phyloP scores from a whole-genome alignment of 31 red algal genomes.

The Asparagopsis taxiformis region DNA sequence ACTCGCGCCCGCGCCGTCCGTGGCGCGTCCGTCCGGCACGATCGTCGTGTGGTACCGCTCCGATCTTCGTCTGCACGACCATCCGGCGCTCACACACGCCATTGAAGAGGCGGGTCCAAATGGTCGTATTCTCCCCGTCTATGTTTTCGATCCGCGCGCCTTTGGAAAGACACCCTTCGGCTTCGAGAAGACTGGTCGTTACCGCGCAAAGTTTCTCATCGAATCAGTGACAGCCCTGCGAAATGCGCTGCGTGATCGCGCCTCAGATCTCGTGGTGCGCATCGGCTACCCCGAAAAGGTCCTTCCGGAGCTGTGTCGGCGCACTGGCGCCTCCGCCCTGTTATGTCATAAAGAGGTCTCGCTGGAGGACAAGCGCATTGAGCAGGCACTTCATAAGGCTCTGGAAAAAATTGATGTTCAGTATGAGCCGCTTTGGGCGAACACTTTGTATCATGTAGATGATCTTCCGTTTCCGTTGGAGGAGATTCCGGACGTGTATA shows the following conservation, averaged over 20 bases:
- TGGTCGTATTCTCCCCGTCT: constrained; percentile 75
- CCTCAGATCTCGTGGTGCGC: constrained; percentile 67
- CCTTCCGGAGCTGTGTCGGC: constrained; percentile 40
- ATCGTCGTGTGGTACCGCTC: constrained; percentile 72
- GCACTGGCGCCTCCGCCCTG: constrained; percentile 28
- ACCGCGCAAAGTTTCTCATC: constrained; percentile 74
- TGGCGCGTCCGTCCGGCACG: background rate
- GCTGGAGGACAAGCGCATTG: constrained; percentile 59
- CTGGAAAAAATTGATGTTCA: constrained; percentile 38
- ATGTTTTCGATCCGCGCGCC: constrained; percentile 79
- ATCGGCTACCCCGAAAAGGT: constrained; percentile 68
- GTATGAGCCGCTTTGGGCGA: constrained; percentile 51
- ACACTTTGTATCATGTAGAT: constrained; percentile 84
- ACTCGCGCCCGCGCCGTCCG: background rate
- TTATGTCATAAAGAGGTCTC: constrained; percentile 72
- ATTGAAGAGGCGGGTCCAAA: constrained; percentile 40
- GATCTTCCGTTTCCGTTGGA: constrained; percentile 62
- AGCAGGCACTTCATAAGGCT: constrained; percentile 31
- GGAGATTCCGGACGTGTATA: constrained; percentile 77
- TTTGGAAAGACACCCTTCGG: constrained; percentile 80
- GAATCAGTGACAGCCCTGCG: constrained; percentile 63
- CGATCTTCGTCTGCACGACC: constrained; percentile 81
- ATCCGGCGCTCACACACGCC: constrained; percentile 71
- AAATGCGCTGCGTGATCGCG: constrained; percentile 26
- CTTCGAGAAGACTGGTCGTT: constrained; percentile 72